phyloP scores from a whole-genome alignment of 805 yeast species.

The Myxozyma vanderwaltii region DNA sequence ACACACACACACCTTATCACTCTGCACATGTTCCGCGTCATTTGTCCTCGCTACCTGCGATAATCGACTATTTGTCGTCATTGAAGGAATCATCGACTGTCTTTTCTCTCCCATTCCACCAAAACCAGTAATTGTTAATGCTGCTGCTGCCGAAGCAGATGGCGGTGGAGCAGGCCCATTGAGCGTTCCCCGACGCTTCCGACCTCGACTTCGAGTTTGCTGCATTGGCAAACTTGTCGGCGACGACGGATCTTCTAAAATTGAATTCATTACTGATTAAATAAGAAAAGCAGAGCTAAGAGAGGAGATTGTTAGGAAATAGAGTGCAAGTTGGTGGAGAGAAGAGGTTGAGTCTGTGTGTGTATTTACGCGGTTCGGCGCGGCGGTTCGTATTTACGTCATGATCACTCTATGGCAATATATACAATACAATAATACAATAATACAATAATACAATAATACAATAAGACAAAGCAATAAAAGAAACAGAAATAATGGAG shows the following conservation, averaged over 20 bases:
- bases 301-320: no score
- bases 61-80: constrained; percentile 16
- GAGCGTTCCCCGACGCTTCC: constrained; percentile 11
- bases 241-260: constrained; percentile 1
- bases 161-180: constrained; percentile 1
- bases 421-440: no score
- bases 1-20: constrained; percentile 22
- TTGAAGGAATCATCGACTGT: constrained; percentile 33
- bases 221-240: constrained; percentile 12
- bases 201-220: constrained; percentile 12
- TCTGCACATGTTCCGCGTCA: neutral
- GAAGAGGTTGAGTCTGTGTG: no score
- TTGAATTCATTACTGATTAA: neutral
- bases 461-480: no score
- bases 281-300: no score
- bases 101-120: constrained; percentile 6
- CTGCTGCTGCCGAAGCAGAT: neutral
- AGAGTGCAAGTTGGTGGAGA: no score
- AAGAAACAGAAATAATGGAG: no score
- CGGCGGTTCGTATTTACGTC: no score
- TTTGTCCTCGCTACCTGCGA: neutral
- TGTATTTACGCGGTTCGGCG: no score
- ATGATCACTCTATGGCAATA: no score
- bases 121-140: neutral
- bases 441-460: no score